Conservation (phyloP, 768 basidiomycete species). For the Vararia minispora region DNA sequence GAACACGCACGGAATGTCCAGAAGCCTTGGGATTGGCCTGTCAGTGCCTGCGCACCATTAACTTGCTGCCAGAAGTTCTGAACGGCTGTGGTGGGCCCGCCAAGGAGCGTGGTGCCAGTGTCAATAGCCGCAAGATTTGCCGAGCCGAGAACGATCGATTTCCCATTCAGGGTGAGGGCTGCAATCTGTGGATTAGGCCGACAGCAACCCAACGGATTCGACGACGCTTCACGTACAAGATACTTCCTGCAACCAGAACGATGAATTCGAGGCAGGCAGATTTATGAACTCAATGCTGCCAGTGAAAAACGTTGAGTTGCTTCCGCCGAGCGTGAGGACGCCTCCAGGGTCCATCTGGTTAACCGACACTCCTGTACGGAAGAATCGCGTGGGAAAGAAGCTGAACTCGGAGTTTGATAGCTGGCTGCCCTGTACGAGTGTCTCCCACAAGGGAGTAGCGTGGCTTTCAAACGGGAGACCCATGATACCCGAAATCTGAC, state of each 20-base stretch:
- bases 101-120: slow-evolving; percentile 91
- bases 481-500: slow-evolving; percentile 56
- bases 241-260: slow-evolving; percentile 57
- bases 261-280: slow-evolving; percentile 27
- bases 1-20: slow-evolving; percentile 63
- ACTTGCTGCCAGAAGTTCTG: slow-evolving; percentile 55
- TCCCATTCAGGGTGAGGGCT: slow-evolving; percentile 56
- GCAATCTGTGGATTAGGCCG: slow-evolving; percentile 22
- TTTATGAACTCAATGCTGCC: slow-evolving; percentile 64
- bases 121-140: slow-evolving; percentile 70
- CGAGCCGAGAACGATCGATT: slow-evolving; percentile 30
- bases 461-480: slow-evolving; percentile 61
- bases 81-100: slow-evolving; percentile 60
- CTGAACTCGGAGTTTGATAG: slow-evolving; percentile 44
- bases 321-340: slow-evolving; percentile 62
- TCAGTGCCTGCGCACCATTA: slow-evolving; percentile 37
- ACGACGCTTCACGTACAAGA: slow-evolving; percentile 28
- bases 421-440: slow-evolving; percentile 29
- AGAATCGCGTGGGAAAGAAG: slow-evolving; percentile 54
- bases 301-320: slow-evolving; percentile 42
- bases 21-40: slow-evolving; percentile 48
- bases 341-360: slow-evolving; percentile 48
- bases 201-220: not conserved
- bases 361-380: slow-evolving; percentile 18
- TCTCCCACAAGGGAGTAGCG: slow-evolving; percentile 57